A percentile compares a stretch with the other conserved stretches of the same genome.
Evolutionary conservation across 2,329 filamentous ascomycete genomes (phyloP).

Genomic region (Pseudopithomyces chartarum): DNA sequence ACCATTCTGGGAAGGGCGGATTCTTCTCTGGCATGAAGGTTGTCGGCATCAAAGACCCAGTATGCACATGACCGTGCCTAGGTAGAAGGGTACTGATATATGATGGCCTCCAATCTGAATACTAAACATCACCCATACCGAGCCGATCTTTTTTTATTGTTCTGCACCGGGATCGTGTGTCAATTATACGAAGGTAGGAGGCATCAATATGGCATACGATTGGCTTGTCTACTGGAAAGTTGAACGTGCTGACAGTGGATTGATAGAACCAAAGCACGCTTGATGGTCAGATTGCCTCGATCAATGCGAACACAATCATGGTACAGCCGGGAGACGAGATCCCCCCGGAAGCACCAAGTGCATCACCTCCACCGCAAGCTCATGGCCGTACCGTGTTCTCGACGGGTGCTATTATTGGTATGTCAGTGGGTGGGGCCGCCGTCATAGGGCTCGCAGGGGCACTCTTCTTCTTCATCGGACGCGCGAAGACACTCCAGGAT

Average conservation of each 20-base stretch:
- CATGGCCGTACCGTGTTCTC: constrained; percentile 20
- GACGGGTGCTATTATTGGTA: constrained; percentile 44
- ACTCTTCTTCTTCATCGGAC: constrained; percentile 19
- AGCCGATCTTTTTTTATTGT: constrained; percentile 33
- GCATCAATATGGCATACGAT: constrained; percentile 67
- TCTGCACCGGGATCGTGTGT: constrained; percentile 66
- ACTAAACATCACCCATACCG: constrained; percentile 21
- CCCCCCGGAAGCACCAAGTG: constrained; percentile 9
- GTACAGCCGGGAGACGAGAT: constrained; percentile 23
- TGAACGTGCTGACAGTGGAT: constrained; percentile 2
- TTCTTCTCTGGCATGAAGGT: constrained; percentile 20
- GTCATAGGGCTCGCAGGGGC: constrained; percentile 9
- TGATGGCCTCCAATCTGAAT: constrained; percentile 14
- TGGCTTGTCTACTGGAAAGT: background rate
- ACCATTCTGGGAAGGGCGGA: constrained; percentile 3
- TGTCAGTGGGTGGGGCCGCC: constrained; percentile 62
- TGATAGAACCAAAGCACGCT: constrained; percentile 6
- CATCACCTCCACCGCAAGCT: background rate
- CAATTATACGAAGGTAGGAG: constrained; percentile 71
- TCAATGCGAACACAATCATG: constrained; percentile 11
- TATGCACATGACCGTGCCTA: background rate
- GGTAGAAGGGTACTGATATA: background rate
- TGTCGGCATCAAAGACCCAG: background rate
- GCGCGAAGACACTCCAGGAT: constrained; percentile 9
- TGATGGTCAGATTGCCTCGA: constrained; percentile 11